Conservation (phyloP, 768 basidiomycete species). For the Tulasnella sp. region DNA sequence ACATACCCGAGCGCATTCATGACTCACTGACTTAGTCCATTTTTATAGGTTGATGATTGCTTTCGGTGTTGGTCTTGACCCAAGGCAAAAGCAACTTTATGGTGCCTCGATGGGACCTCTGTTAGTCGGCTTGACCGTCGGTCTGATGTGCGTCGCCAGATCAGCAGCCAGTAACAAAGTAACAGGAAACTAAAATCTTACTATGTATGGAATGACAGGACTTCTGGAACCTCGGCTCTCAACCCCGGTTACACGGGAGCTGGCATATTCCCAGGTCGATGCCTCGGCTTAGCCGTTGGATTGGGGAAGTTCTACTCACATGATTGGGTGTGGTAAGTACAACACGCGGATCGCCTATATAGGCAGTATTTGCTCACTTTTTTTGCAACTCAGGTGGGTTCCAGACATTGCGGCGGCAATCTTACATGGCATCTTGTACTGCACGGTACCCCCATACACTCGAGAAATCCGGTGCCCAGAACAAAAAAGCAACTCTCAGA, state of each 20-base stretch:
- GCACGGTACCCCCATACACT: slow-evolving; percentile 16
- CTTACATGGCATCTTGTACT: slow-evolving; percentile 4
- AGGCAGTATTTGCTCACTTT: background rate
- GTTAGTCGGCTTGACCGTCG: slow-evolving; percentile 4
- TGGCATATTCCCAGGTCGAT: slow-evolving; percentile 14
- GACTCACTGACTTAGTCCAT: background rate
- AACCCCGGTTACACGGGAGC: slow-evolving; percentile 21
- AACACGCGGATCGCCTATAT: too few species aligned
- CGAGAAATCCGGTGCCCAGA: slow-evolving; percentile 6
- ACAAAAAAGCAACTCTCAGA: background rate
- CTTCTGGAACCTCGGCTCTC: slow-evolving; percentile 7
- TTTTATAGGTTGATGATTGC: slow-evolving; percentile 8
- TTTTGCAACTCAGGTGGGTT: slow-evolving; percentile 17
- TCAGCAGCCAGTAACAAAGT: background rate
- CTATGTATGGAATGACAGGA: background rate
- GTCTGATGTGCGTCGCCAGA: slow-evolving; percentile 1
- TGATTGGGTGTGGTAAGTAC: slow-evolving; percentile 20
- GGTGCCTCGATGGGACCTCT: slow-evolving; percentile 10
- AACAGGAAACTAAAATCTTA: background rate
- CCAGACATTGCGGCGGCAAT: slow-evolving; percentile 17
- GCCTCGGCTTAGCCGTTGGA: slow-evolving; percentile 3
- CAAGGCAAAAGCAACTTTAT: slow-evolving; percentile 22
- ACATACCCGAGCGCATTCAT: background rate
- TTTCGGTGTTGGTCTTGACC: slow-evolving; percentile 20
- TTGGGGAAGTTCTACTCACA: slow-evolving; percentile 11